Evolutionary conservation across 257 asterid genomes (phyloP), one percentile per base, ranked within the genome.

Genomic region (Schizonepeta tenuifolia): DNA sequence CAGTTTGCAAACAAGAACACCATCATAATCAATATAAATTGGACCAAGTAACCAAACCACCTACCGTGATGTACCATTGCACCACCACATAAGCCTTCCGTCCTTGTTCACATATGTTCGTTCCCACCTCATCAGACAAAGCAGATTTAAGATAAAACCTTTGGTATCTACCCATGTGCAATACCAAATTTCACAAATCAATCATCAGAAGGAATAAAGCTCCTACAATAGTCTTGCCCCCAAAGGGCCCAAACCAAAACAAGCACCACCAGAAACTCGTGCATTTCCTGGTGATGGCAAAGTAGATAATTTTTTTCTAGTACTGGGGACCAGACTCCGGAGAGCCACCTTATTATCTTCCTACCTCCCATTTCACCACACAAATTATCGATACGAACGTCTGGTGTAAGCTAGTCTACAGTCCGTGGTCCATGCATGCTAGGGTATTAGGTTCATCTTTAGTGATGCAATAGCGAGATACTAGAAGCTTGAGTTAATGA

Each of bases 91-190:
- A 50, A 73, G 67, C 54, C 35, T 40, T 63, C 22, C 26, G 36
- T 60, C 65, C 26, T 35, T 47, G 43, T 61, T 63, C 77, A 63
- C 41, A 65, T 9, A 51, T 46, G 50, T 51, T 38, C 24, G 44
- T 69, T 21, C 71, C 70, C 72, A 63, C 44, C 54, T 53, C 75
- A 63, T 41, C 35, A 54, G 35, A 69, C 61, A 62, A 13, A 65
- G 36, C 15, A 28, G 60, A 76, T 40, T 69, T 55, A 43, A 53
- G 71, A 60, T 62, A 62, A 53, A 76, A n/a, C 76, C 59, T 54
- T 44, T 15, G 58, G 28, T 14, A 64, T 65, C 73, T 46, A 65
- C 50, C 81, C 77, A 77, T 71, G 74, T 77, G 81, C 69, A 40
- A 49, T 56, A 51, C 68, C 81, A 71, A 65, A 71, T 56, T 26